Evolutionary conservation across 1,284 basidiomycete genomes (phyloP).

Genomic region (Xerocomus minutiporus): DNA sequence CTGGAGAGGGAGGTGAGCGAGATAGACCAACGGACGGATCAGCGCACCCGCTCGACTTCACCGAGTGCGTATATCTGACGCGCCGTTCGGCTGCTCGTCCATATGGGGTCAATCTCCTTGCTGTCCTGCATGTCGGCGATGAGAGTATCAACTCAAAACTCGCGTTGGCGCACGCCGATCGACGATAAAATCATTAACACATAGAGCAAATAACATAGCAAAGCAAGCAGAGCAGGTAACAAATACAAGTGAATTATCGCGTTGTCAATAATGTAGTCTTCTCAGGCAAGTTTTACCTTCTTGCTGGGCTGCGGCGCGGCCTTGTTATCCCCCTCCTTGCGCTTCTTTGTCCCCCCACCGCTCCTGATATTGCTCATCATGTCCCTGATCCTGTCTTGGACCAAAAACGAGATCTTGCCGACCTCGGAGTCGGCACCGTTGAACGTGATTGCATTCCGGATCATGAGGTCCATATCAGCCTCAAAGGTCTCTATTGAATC

Average conservation of each 20-base stretch:
- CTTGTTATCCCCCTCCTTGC: slow-evolving; percentile 59
- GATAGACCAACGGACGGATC: not conserved
- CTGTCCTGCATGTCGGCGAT: slow-evolving; percentile 8
- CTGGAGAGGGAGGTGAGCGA: slow-evolving; percentile 35
- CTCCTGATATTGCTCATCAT: slow-evolving; percentile 47
- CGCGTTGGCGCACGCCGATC: not conserved
- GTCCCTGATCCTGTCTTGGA: slow-evolving; percentile 51
- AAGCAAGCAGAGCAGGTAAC: slow-evolving; percentile 24
- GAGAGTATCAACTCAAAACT: too few relatives aligned
- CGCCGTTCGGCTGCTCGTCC: slow-evolving; percentile 75
- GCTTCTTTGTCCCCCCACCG: slow-evolving; percentile 48
- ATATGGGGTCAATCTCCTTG: slow-evolving; percentile 62
- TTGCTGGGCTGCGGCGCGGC: slow-evolving; percentile 61
- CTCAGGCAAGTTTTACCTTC: slow-evolving; percentile 54
- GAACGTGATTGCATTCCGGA: slow-evolving; percentile 80
- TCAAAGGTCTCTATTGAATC: slow-evolving; percentile 73
- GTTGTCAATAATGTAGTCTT: slow-evolving; percentile 23
- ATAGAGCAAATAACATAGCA: not conserved
- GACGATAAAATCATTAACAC: not conserved
- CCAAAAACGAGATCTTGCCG: slow-evolving; percentile 50
- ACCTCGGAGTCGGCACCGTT: slow-evolving; percentile 80
- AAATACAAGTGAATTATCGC: slow-evolving; percentile 30
- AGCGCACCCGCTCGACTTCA: slow-evolving; percentile 72
- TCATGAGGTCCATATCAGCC: slow-evolving; percentile 81
- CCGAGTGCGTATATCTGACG: slow-evolving; percentile 75